Percentiles rank a stretch among this genome's conserved stretches.
phyloP scores from a whole-genome alignment of 495 filamentous ascomycete genomes.

The Bathelium albidoporum region DNA sequence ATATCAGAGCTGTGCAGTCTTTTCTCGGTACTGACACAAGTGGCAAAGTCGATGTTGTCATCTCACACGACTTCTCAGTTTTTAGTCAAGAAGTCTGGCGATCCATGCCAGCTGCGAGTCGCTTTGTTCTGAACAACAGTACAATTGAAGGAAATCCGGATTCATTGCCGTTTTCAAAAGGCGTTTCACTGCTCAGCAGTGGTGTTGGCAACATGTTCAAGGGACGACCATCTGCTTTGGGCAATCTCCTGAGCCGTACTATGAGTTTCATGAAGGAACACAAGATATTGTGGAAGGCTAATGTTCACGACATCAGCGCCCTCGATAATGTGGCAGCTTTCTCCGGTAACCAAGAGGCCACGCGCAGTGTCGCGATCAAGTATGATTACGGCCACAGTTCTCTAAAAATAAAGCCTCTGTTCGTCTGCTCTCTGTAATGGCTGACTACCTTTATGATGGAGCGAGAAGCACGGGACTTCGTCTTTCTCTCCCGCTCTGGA shows the following conservation, averaged over 20 bases:
- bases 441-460: constrained; percentile 29
- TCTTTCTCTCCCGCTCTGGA: constrained; percentile 31
- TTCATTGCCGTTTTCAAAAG: background rate
- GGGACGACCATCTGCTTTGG: background rate
- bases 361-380: background rate
- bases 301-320: background rate
- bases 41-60: background rate
- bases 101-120: background rate
- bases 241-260: background rate
- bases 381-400: background rate
- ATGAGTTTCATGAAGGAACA: background rate
- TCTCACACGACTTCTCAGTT: background rate
- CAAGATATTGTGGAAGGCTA: background rate
- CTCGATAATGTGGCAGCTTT: background rate
- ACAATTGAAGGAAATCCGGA: background rate
- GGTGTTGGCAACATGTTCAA: background rate
- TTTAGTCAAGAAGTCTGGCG: background rate
- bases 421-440: constrained; percentile 10
- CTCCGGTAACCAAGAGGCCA: background rate
- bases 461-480: constrained; percentile 31
- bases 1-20: background rate
- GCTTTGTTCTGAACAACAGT: background rate
- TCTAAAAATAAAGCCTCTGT: background rate
- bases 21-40: background rate
- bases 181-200: background rate